phyloP scores from a whole-genome alignment of 2,329 filamentous ascomycete species.

The Penicillium sp. region DNA sequence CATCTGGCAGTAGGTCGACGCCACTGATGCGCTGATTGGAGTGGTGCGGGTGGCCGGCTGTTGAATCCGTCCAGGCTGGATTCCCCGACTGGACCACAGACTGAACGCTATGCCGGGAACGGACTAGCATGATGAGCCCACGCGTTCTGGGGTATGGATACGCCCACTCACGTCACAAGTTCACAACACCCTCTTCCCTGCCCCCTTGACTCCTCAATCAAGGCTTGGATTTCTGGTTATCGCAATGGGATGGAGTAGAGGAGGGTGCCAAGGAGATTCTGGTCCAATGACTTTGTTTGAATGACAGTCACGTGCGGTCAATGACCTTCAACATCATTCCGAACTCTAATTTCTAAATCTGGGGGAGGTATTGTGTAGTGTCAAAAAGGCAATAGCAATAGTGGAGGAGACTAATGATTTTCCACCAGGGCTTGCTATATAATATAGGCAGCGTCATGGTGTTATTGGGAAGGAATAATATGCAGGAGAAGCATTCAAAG shows the following conservation, averaged over 20 bases:
- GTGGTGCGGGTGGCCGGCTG: neutral
- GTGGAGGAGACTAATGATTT: neutral
- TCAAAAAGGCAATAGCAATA: neutral
- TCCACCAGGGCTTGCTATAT: neutral
- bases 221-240: neutral
- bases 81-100: neutral
- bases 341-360: neutral
- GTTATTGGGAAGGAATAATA: neutral
- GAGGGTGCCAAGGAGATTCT: neutral
- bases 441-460: neutral
- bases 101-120: neutral
- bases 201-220: too few relatives aligned
- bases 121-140: neutral
- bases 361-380: neutral
- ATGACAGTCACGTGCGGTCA: neutral
- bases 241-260: neutral
- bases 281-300: neutral
- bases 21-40: slow-evolving; percentile 11
- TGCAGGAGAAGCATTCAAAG: neutral
- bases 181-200: neutral
- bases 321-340: neutral
- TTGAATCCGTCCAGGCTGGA: slow-evolving; percentile 9
- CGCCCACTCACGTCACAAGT: neutral
- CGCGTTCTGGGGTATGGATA: neutral
- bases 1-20: neutral